Evolutionary conservation across 352 stramenopile species (phyloP).

Genomic region (Pythium volutum): DNA sequence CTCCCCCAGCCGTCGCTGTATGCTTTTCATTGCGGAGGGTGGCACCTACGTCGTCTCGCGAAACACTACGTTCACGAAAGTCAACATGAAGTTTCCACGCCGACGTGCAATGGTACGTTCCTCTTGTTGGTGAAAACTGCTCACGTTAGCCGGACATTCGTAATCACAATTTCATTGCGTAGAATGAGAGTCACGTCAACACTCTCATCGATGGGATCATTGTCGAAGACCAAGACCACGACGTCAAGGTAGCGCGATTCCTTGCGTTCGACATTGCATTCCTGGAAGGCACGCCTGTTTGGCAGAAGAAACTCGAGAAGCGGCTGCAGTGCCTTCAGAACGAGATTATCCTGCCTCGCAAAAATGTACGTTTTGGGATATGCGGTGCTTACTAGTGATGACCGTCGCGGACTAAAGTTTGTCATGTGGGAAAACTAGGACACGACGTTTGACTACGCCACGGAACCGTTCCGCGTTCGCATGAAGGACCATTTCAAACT

Average conservation of each 20-base stretch:
- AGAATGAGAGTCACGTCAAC: slow-evolving; percentile 72
- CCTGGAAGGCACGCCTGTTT: slow-evolving; percentile 72
- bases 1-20: slow-evolving; percentile 57
- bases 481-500: slow-evolving; percentile 90
- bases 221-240: slow-evolving; percentile 82
- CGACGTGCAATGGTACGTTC: slow-evolving; percentile 51
- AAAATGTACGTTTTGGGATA: slow-evolving; percentile 56
- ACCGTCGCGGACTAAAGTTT: neutral
- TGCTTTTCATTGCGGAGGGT: slow-evolving; percentile 66
- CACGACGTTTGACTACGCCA: slow-evolving; percentile 66
- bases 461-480: slow-evolving; percentile 83
- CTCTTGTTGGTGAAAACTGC: neutral
- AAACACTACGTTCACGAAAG: slow-evolving; percentile 81
- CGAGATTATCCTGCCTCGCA: slow-evolving; percentile 84
- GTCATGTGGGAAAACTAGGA: slow-evolving; percentile 34
- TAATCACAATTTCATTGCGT: slow-evolving; percentile 8
- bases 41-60: slow-evolving; percentile 80
- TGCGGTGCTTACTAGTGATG: neutral
- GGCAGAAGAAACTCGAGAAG: slow-evolving; percentile 88
- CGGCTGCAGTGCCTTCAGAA: slow-evolving; percentile 86
- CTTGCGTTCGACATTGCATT: slow-evolving; percentile 84
- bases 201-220: slow-evolving; percentile 85
- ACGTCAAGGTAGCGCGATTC: slow-evolving; percentile 70
- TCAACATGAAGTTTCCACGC: slow-evolving; percentile 88
- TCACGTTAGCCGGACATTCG: neutral